Conservation (phyloP, 2,329 filamentous ascomycete species). For the Talaromyces albobiverticillius region DNA sequence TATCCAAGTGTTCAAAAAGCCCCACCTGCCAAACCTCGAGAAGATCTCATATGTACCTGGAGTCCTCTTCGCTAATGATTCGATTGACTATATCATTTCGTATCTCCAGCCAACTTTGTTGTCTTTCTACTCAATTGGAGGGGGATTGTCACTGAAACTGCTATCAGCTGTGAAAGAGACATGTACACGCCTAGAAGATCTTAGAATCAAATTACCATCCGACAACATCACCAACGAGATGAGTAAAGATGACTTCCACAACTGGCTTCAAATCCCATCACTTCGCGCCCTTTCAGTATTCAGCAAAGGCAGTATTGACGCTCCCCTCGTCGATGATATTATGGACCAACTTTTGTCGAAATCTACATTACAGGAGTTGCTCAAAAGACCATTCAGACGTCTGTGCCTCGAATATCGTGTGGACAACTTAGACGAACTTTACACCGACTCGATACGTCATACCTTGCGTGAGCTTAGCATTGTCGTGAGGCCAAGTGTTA, state of each 20-base stretch:
- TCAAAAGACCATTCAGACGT: not conserved
- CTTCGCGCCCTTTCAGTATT: constrained; percentile 5
- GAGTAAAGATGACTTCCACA: not conserved
- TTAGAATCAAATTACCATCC: not conserved
- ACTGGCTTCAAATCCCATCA: constrained; percentile 1
- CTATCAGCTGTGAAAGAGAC: not conserved
- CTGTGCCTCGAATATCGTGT: constrained; percentile 4
- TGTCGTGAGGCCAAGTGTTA: not conserved
- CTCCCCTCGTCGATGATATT: not conserved
- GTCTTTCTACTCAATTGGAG: not conserved
- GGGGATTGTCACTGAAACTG: not conserved
- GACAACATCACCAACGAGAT: not conserved
- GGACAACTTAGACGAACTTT: not conserved
- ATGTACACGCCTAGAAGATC: not conserved
- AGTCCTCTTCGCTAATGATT: not conserved
- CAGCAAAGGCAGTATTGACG: not conserved
- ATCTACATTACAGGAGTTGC: not conserved
- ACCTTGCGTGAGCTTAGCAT: constrained; percentile 7
- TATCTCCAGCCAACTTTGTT: constrained; percentile 1
- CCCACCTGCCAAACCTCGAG: not conserved
- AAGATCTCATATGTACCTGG: constrained; percentile 1
- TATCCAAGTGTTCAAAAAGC: not conserved
- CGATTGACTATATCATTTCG: constrained; percentile 1
- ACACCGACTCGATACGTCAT: not conserved
- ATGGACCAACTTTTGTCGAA: not conserved